A percentile compares a stretch with the other conserved stretches of the same genome.
Conservation (phyloP, 2,329 filamentous ascomycete genomes). For the Chalaropsis ovoidea region DNA sequence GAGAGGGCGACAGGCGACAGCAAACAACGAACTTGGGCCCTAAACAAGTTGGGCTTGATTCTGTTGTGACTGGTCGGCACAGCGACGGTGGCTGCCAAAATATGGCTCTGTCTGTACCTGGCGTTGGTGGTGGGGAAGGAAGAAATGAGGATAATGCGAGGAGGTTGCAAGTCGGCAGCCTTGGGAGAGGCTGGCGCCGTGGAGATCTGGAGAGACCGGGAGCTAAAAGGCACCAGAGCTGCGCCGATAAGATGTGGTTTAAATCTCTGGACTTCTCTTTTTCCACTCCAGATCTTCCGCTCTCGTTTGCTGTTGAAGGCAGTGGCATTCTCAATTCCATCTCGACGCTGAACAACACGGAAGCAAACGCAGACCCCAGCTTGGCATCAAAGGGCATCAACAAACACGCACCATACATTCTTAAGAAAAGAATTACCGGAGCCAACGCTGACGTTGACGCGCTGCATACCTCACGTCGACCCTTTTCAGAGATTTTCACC, state of each 20-base stretch:
- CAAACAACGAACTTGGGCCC: slow-evolving; percentile 6
- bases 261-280: slow-evolving; percentile 4
- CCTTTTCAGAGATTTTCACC: slow-evolving; percentile 3
- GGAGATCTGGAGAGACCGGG: not conserved
- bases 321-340: not conserved
- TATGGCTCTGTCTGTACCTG: slow-evolving; percentile 13
- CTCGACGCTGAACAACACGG: not conserved
- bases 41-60: not conserved
- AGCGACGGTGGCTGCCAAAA: not conserved
- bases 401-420: not conserved
- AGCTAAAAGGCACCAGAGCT: not conserved
- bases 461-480: not conserved
- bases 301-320: not conserved
- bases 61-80: not conserved
- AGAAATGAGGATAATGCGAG: slow-evolving; percentile 13
- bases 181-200: slow-evolving; percentile 1
- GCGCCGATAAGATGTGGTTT: not conserved
- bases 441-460: not conserved
- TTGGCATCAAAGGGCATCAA: not conserved
- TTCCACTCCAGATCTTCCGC: not conserved
- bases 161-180: slow-evolving; percentile 1
- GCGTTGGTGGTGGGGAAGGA: not conserved
- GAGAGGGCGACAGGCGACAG: slow-evolving; percentile 2
- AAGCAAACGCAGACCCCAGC: not conserved
- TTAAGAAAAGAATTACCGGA: not conserved